A percentile compares a stretch with the other conserved stretches of the same genome.
Evolutionary conservation across 2,329 filamentous ascomycete species (phyloP).

Genomic region (Arthrobotrys pseudoclavata): DNA sequence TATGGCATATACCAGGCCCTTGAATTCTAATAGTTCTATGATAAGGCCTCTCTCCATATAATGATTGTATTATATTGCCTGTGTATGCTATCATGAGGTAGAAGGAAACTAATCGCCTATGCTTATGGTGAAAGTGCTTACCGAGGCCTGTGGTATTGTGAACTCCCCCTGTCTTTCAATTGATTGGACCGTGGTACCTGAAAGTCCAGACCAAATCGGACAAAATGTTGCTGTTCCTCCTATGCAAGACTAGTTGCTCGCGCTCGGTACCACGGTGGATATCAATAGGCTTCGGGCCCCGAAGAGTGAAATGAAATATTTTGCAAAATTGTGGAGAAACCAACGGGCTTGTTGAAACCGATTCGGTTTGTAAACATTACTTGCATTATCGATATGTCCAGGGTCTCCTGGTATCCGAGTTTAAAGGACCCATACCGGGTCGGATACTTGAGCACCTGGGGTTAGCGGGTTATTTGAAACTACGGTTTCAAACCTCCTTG

Average conservation of each 20-base stretch:
- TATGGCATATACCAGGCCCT: no score
- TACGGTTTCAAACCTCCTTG: conserved; percentile 9
- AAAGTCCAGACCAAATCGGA: background rate
- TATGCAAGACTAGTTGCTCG: background rate
- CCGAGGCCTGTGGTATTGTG: background rate
- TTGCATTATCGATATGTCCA: conserved; percentile 4
- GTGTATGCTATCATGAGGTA: no score
- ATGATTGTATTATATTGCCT: no score
- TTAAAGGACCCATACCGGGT: no score
- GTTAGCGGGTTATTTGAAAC: conserved; percentile 21
- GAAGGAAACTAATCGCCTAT: no score
- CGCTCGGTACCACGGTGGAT: background rate
- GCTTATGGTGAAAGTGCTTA: no score
- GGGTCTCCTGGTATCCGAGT: background rate
- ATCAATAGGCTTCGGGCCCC: background rate
- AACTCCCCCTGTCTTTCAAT: no score
- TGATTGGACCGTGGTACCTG: no score
- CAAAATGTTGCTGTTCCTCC: no score
- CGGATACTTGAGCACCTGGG: no score
- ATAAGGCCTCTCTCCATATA: no score
- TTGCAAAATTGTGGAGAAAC: conserved; percentile 1
- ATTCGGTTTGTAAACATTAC: conserved; percentile 9
- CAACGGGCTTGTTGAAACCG: conserved; percentile 5
- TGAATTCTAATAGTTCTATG: no score
- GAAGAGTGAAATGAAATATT: background rate